Base-by-base conservation (phyloP, 2,329 filamentous ascomycete genomes). In the Arthroderma sp. region DNA sequence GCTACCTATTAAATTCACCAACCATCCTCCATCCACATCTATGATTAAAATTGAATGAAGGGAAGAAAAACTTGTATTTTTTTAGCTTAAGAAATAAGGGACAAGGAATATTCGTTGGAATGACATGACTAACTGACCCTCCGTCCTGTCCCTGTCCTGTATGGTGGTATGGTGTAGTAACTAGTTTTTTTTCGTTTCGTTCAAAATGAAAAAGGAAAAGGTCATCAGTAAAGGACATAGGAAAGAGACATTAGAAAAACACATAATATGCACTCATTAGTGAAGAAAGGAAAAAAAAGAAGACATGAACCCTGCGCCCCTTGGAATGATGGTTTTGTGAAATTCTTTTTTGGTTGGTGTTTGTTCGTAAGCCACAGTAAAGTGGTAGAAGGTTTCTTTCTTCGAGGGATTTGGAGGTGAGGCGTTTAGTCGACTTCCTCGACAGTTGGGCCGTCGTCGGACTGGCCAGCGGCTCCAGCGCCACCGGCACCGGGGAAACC, bases 391-490 rank as follows among this genome's bases (percentile, higher is more conserved):
- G 53, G n/a, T 54, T 17, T 54, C 33, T 38, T 39, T 55, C 23
- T 39, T 55, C 4, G 21, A 9, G 5, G n/a, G 11, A n/a, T n/a
- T 35, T 7, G 38, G 23, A 21, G 41, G 53, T 13, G 35, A 49
- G 23, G 25, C 64, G 62, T 70, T 81, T 82, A 83, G 76, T 84
- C 81, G 62, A 84, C 81, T 75, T 84, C 81, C 75, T 83, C 81
- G 60, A 80, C 79, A 62, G 77, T 80, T 61, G 81, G 81, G 68
- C 81, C 80, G 69, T 84, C 82, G 71, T 84, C 80, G 63, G 74
- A 75, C 64, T 75, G 75, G 61, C 73, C 73, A 61, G 70, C 71
- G 63, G 70, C 69, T 62, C 71, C 72, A 58, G 69, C 65, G 65
- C 71, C 74, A 61, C 72, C 72, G 63, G 67, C 71, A 55, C 69